These are phyloP conservation scores for Monosporascus sp. DNA, from an alignment of 2,329 filamentous ascomycete species.

Conservation along the genomic window DNA sequence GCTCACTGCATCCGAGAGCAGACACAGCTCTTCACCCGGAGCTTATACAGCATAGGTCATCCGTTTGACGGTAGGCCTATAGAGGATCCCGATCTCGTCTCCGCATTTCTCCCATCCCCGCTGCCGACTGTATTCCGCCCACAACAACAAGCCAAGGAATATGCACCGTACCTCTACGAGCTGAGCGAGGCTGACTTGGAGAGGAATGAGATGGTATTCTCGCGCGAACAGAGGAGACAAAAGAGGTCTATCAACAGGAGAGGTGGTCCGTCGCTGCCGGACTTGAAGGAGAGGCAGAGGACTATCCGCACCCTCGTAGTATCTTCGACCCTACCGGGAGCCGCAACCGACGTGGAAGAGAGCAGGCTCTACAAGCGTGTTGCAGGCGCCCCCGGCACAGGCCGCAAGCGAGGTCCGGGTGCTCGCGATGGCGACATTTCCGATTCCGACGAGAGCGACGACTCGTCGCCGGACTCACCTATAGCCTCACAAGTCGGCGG, in stretches of 20 bases:
- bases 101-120: slow-evolving; percentile 81
- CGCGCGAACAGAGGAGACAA: slow-evolving; percentile 86
- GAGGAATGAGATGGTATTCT: slow-evolving; percentile 85
- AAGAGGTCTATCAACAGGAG: slow-evolving; percentile 93
- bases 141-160: slow-evolving; percentile 90
- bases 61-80: slow-evolving; percentile 91
- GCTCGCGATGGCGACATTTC: slow-evolving; percentile 67
- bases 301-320: slow-evolving; percentile 91
- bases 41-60: slow-evolving; percentile 87
- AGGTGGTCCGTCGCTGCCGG: slow-evolving; percentile 88
- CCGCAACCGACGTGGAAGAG: slow-evolving; percentile 72
- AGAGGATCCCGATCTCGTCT: slow-evolving; percentile 83
- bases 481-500: slow-evolving; percentile 68
- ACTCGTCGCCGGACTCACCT: slow-evolving; percentile 81
- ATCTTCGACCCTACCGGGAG: slow-evolving; percentile 86
- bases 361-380: slow-evolving; percentile 82
- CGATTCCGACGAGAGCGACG: slow-evolving; percentile 88
- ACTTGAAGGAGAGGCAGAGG: slow-evolving; percentile 88
- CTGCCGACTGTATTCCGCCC: slow-evolving; percentile 79
- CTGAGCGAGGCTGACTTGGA: slow-evolving; percentile 87
- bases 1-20: slow-evolving; percentile 97
- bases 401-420: slow-evolving; percentile 47
- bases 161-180: slow-evolving; percentile 88
- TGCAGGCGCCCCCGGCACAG: slow-evolving; percentile 48
- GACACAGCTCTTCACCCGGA: slow-evolving; percentile 87